These are phyloP conservation scores for Mrakia frigida DNA, from an alignment of 768 basidiomycete genomes.

Conservation along the genomic window DNA sequence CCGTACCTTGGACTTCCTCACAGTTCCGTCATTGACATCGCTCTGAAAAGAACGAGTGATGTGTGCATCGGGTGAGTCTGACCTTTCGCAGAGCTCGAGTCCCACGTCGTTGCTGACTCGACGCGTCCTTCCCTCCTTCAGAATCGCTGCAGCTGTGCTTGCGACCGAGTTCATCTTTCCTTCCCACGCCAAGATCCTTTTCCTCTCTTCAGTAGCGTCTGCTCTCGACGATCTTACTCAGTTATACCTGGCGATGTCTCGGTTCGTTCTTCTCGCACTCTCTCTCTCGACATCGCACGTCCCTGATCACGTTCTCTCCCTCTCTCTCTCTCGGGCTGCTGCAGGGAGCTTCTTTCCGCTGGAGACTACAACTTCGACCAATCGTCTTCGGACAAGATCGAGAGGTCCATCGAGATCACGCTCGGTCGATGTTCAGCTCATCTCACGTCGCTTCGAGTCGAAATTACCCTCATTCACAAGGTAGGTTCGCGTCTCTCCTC, in stretches of 20 bases:
- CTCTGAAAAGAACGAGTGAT: conserved; percentile 28
- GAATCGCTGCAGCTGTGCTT: conserved; percentile 43
- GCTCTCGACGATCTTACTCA: conserved; percentile 26
- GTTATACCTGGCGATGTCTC: conserved; percentile 25
- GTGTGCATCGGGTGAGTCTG: conserved; percentile 24
- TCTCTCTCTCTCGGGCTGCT: no score
- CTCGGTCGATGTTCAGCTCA: conserved; percentile 7
- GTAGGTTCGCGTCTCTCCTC: background rate
- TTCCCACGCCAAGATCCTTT: conserved; percentile 14
- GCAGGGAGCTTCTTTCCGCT: background rate
- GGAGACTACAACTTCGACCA: background rate
- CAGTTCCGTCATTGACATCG: conserved; percentile 38
- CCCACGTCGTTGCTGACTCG: background rate
- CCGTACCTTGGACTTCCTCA: conserved; percentile 37
- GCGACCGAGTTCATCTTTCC: conserved; percentile 43
- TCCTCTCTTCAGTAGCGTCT: conserved; percentile 17
- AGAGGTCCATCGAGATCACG: conserved; percentile 16
- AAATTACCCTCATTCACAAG: conserved; percentile 34
- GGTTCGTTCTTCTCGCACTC: background rate
- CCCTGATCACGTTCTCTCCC: background rate
- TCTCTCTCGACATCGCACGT: background rate
- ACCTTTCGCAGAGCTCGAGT: background rate
- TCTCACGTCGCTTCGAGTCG: conserved; percentile 37
- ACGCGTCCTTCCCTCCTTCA: background rate
- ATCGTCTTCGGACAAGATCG: conserved; percentile 3